phyloP scores from a whole-genome alignment of 495 filamentous ascomycete genomes.

The Rhizodiscina lignyota region DNA sequence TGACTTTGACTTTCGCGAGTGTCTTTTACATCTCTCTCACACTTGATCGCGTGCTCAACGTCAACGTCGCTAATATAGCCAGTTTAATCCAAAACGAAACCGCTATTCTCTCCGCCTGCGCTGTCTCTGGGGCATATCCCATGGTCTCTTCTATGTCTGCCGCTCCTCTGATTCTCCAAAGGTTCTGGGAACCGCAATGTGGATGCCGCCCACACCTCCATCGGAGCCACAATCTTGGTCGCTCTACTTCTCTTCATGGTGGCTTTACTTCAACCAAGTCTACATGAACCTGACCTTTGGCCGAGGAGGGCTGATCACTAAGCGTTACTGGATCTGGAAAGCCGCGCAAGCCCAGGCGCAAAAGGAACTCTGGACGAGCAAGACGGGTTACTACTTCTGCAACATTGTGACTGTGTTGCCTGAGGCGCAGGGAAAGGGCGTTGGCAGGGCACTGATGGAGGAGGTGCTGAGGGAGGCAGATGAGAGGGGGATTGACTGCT shows the following conservation, averaged over 20 bases:
- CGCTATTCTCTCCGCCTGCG: slow-evolving; percentile 44
- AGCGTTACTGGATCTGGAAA: slow-evolving; percentile 52
- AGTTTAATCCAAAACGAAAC: slow-evolving; percentile 41
- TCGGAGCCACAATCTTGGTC: slow-evolving; percentile 31
- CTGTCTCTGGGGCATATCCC: slow-evolving; percentile 44
- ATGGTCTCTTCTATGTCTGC: slow-evolving; percentile 41
- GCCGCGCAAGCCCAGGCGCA: slow-evolving; percentile 38
- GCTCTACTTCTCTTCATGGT: slow-evolving; percentile 39
- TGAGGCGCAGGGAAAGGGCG: slow-evolving; percentile 38
- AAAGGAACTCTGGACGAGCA: slow-evolving; percentile 37
- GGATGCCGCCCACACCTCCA: slow-evolving; percentile 34
- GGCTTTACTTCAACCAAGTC: slow-evolving; percentile 41
- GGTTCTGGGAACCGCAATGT: slow-evolving; percentile 47
- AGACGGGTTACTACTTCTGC: slow-evolving; percentile 50
- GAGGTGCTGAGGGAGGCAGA: slow-evolving; percentile 41
- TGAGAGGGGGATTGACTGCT: slow-evolving; percentile 39
- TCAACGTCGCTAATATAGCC: slow-evolving; percentile 1
- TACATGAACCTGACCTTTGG: slow-evolving; percentile 46
- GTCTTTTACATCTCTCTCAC: too few species aligned
- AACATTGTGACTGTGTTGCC: slow-evolving; percentile 52
- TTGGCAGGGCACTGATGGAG: slow-evolving; percentile 41
- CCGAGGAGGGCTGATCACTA: slow-evolving; percentile 43
- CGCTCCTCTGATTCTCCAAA: slow-evolving; percentile 31
- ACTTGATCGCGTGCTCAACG: not conserved
- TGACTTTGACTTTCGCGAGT: too few species aligned